phyloP scores from a whole-genome alignment of 2,329 filamentous ascomycete species.

The Hymenoscyphus albidus region DNA sequence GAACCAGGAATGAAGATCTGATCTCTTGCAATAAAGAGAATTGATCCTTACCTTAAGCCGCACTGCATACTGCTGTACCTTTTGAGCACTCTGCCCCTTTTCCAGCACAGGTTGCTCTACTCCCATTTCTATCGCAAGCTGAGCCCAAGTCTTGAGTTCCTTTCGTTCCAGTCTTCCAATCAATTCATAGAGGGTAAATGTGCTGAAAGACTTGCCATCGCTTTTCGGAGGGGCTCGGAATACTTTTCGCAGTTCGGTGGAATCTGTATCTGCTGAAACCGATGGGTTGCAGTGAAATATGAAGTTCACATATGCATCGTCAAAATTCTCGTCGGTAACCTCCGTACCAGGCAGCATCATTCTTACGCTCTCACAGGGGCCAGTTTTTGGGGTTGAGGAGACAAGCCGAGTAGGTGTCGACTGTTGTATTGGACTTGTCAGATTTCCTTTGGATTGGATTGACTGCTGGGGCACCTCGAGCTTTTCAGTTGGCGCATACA shows the following conservation, averaged over 20 bases:
- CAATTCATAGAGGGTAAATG: slow-evolving; percentile 71
- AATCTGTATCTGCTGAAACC: slow-evolving; percentile 66
- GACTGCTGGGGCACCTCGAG: slow-evolving; percentile 17
- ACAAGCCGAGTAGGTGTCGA: slow-evolving; percentile 13
- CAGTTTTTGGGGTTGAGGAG: slow-evolving; percentile 9
- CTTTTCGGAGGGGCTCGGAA: slow-evolving; percentile 81
- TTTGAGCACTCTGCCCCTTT: slow-evolving; percentile 86
- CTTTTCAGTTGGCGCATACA: slow-evolving; percentile 20
- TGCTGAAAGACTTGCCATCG: slow-evolving; percentile 81
- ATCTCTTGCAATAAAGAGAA: background rate
- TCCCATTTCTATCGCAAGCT: slow-evolving; percentile 80
- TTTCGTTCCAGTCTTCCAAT: slow-evolving; percentile 74
- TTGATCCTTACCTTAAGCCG: slow-evolving; percentile 67
- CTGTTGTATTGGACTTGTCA: slow-evolving; percentile 14
- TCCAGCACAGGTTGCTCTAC: slow-evolving; percentile 78
- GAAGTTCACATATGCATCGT: slow-evolving; percentile 79
- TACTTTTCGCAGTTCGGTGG: slow-evolving; percentile 64
- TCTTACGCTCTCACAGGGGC: background rate
- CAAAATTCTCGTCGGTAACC: slow-evolving; percentile 67
- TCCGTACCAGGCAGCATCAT: slow-evolving; percentile 58
- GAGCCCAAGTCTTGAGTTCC: slow-evolving; percentile 90
- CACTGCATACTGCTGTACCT: slow-evolving; percentile 92
- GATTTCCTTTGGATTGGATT: slow-evolving; percentile 7
- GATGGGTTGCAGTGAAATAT: slow-evolving; percentile 89
- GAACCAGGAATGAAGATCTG: background rate